Conservation (phyloP, 371 early-diverging fungal species). For the Rhizopus sp. region DNA sequence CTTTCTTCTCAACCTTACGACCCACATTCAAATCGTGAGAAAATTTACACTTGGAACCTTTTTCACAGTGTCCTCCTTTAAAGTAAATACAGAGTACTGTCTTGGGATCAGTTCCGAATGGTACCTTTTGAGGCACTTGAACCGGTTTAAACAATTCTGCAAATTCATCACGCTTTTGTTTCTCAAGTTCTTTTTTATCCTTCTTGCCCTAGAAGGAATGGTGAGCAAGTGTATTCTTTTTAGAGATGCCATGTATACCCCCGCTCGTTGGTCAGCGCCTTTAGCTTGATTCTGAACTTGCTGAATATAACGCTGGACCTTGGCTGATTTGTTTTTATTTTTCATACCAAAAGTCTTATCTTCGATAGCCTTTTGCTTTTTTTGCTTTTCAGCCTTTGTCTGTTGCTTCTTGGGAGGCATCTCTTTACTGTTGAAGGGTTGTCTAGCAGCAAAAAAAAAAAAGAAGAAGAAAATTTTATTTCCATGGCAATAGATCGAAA, state of each 20-base stretch:
- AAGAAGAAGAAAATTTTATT: constrained; percentile 1
- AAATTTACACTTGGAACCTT: constrained; percentile 98
- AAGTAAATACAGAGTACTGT: constrained; percentile 95
- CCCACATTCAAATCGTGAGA: constrained; percentile 94
- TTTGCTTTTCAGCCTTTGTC: constrained; percentile 66
- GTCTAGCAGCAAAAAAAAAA: neutral
- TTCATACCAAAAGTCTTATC: constrained; percentile 99
- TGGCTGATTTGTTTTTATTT: constrained; percentile 92
- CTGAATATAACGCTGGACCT: constrained; percentile 88
- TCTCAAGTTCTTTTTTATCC: constrained; percentile 46
- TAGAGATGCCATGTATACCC: neutral
- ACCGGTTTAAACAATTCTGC: constrained; percentile 91
- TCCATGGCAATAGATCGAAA: no score
- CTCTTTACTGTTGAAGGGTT: neutral
- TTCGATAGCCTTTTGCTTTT: constrained; percentile 85
- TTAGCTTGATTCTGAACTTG: constrained; percentile 86
- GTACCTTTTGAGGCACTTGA: constrained; percentile 91
- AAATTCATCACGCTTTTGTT: constrained; percentile 57
- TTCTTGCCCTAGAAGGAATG: constrained; percentile 25
- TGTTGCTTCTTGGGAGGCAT: constrained; percentile 77
- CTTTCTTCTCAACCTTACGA: constrained; percentile 88
- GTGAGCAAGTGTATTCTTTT: neutral
- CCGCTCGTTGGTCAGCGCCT: constrained; percentile 26
- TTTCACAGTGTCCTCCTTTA: constrained; percentile 91
- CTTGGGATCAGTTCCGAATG: constrained; percentile 98